A percentile compares a stretch with the other conserved stretches of the same genome.
Evolutionary conservation across 768 basidiomycete species (phyloP).

Genomic region (Suillus subaureus): DNA sequence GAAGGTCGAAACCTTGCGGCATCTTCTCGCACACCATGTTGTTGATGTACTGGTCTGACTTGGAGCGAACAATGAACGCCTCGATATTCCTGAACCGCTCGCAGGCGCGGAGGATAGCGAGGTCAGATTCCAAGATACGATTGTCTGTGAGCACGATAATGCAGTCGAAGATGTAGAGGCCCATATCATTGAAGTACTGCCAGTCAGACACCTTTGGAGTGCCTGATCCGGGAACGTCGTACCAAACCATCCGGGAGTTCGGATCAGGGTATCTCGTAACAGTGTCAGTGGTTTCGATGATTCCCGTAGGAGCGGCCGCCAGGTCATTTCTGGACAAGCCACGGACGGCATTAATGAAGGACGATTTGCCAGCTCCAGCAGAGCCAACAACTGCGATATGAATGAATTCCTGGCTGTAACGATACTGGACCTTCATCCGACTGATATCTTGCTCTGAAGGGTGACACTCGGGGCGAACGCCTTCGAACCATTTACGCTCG

Average conservation of each 20-base stretch:
- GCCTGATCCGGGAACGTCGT: not conserved
- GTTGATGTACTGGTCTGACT: slow-evolving; percentile 18
- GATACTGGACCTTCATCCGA: not conserved
- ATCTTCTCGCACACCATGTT: slow-evolving; percentile 14
- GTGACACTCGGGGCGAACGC: not conserved
- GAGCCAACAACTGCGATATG: not conserved
- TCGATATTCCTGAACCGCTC: not conserved
- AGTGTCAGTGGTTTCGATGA: not conserved
- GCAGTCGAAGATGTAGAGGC: not conserved
- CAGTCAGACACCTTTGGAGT: not conserved
- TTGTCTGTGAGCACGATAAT: not conserved
- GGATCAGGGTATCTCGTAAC: not conserved
- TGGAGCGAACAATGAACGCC: slow-evolving; percentile 18
- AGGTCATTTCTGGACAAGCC: not conserved
- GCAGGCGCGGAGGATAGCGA: not conserved
- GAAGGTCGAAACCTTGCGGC: not conserved
- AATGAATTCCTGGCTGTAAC: not conserved
- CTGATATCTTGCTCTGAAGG: not conserved
- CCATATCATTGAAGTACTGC: not conserved
- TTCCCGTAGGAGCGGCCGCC: not conserved
- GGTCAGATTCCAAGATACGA: not conserved
- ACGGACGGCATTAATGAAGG: not conserved
- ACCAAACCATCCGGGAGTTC: not conserved
- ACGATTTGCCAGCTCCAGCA: not conserved
- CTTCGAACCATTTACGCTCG: not conserved